phyloP scores from a whole-genome alignment of 73 alveolate species.

The Symbiodinium natans region DNA sequence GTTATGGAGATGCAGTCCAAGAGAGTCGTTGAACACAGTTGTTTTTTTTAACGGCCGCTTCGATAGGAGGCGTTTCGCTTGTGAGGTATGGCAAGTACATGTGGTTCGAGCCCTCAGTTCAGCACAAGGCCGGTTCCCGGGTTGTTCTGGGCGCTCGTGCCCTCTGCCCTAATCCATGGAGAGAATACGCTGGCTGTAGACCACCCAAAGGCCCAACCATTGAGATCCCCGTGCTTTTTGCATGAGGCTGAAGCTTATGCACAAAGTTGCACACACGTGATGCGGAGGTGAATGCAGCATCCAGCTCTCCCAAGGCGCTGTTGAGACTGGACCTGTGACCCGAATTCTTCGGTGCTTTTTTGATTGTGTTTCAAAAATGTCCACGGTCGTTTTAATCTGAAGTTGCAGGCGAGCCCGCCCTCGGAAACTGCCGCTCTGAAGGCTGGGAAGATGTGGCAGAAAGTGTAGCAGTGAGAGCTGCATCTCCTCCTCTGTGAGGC shows the following conservation, averaged over 20 bases:
- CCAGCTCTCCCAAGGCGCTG: neutral
- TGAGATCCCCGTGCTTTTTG: neutral
- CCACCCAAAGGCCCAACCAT: neutral
- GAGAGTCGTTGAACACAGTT: too few species aligned
- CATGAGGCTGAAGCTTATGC: neutral
- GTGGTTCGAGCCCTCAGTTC: slow-evolving; percentile 46
- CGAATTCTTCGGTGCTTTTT: too few species aligned
- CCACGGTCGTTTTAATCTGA: too few species aligned
- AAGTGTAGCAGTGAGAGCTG: too few species aligned
- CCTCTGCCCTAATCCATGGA: too few species aligned
- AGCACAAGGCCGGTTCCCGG: slow-evolving; percentile 24
- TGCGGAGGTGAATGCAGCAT: neutral
- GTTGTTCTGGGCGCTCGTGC: neutral
- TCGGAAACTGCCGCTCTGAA: slow-evolving; percentile 66
- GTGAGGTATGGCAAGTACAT: slow-evolving; percentile 75
- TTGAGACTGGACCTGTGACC: too few species aligned
- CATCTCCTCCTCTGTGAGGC: neutral
- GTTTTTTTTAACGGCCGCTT: too few species aligned
- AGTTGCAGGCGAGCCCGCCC: slow-evolving; percentile 18
- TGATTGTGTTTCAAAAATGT: too few species aligned
- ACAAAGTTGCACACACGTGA: neutral
- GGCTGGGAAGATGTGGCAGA: neutral
- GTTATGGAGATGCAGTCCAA: too few species aligned
- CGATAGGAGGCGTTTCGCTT: too few species aligned
- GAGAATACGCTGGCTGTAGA: too few species aligned